Evolutionary conservation across 148 eudicot species (phyloP).

Genomic region (Amaranthus cruentus): DNA sequence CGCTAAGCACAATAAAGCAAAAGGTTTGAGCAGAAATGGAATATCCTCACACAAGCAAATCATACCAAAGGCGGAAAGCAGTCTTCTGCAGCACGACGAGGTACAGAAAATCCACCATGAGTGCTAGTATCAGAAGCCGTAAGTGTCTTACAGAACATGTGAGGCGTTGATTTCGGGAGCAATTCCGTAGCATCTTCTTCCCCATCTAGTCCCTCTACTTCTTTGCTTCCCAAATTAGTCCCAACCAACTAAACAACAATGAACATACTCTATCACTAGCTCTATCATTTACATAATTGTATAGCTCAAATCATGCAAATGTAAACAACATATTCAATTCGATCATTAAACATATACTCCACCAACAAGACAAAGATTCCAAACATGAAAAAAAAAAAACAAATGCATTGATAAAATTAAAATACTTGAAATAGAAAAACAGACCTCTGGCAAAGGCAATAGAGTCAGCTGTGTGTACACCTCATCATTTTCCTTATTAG

Average conservation of each 20-base stretch:
- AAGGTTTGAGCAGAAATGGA: neutral
- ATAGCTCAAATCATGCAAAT: constrained; percentile 1
- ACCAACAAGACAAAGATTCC: no score
- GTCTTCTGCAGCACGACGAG: constrained; percentile 94
- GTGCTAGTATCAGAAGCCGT: constrained; percentile 88
- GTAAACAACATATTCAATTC: neutral
- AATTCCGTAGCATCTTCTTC: constrained; percentile 46
- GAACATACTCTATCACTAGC: constrained; percentile 14
- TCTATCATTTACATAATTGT: constrained; percentile 4
- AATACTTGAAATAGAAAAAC: neutral
- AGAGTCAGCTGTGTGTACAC: constrained; percentile 72
- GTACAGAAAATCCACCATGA: constrained; percentile 98
- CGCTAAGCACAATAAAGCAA: neutral
- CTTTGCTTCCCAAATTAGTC: constrained; percentile 41
- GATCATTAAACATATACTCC: neutral
- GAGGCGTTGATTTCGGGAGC: constrained; percentile 63
- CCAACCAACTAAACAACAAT: constrained; percentile 36
- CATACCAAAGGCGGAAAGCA: constrained; percentile 85
- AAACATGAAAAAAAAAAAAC: neutral
- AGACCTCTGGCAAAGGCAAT: constrained; percentile 70
- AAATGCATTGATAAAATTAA: neutral
- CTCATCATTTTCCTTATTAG: constrained; percentile 93
- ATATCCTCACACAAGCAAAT: neutral
- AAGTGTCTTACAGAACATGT: constrained; percentile 93
- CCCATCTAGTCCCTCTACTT: constrained; percentile 34